These are phyloP conservation scores for Nothophoma quercina DNA, from an alignment of 2,329 filamentous ascomycete genomes.

Conservation along the genomic window DNA sequence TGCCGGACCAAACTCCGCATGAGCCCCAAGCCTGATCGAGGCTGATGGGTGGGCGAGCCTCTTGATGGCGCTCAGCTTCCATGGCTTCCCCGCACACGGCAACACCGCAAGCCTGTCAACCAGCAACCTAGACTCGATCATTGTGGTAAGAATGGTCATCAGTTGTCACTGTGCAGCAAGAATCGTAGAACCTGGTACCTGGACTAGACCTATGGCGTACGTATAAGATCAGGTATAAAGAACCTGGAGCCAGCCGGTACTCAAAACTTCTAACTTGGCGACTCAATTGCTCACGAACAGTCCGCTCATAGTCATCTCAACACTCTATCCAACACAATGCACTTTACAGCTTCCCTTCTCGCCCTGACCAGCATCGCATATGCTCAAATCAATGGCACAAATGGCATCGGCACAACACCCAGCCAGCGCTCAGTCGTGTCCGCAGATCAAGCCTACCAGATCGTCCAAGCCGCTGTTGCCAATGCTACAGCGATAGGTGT, in stretches of 20 bases:
- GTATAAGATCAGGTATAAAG: neutral
- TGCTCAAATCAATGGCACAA: slow-evolving; percentile 31
- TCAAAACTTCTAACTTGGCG: too few species aligned
- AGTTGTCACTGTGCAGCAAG: neutral
- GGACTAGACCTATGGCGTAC: neutral
- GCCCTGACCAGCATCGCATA: slow-evolving; percentile 17
- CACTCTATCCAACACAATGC: slow-evolving; percentile 1
- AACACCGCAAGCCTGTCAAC: neutral
- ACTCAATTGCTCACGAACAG: too few species aligned
- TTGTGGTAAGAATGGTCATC: neutral
- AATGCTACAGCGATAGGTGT: slow-evolving; percentile 35
- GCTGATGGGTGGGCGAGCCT: slow-evolving; percentile 6
- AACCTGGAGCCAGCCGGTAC: too few species aligned
- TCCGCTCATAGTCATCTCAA: too few species aligned
- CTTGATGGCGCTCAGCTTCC: slow-evolving; percentile 6
- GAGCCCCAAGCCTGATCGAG: slow-evolving; percentile 8
- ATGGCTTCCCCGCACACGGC: slow-evolving; percentile 11
- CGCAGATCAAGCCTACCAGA: slow-evolving; percentile 32
- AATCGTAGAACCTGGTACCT: neutral
- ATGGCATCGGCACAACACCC: slow-evolving; percentile 33
- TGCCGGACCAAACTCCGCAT: slow-evolving; percentile 13
- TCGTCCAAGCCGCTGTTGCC: slow-evolving; percentile 28
- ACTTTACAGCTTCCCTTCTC: slow-evolving; percentile 9
- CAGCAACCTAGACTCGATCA: neutral
- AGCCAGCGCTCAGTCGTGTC: slow-evolving; percentile 28